Base-by-base conservation (phyloP, 306 rosid species). In the Sophora flavescens region DNA sequence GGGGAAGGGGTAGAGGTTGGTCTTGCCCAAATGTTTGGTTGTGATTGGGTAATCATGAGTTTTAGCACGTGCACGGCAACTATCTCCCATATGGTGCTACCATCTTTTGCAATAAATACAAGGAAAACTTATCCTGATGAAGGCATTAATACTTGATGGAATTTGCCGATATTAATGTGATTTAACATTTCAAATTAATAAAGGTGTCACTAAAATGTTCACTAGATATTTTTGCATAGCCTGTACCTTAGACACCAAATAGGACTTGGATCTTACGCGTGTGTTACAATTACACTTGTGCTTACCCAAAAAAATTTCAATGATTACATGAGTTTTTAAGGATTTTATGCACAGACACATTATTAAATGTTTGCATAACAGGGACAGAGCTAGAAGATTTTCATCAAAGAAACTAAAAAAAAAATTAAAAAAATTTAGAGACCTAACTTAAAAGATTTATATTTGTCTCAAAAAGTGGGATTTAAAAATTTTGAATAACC, bases 41-140 rank as follows among this genome's bases (percentile, higher is more conserved):
- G n/a, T 78, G 66, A 82, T 82, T 75, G 86, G 84, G 2, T 65
- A n/a, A 7, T 67, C 71, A 45, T 67, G 71, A 78, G n/a, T 70
- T 70, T 82, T 65, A 64, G 53, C 83, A 75, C 63, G 83, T 78
- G 86, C 83, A 63, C 35, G 5, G 50, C 47, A 61, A 59, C 76
- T 18, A 48, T 39, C 65, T 18, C 54, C 15, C 18, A 13, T 33
- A 33, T 33, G 33, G 54, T 77, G 78, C 75, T 60, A 36, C 60
- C 73, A 65, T 72, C 82, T 72, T 58, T 78, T 39, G 22, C 56
- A 67, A 51, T 59, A 60, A 44, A 45, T 50, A 1, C 45, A 54
- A 30, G 32, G 32, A 30, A 72, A 42, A 66, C 71, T 50, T 48
- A 28, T 68, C 17, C 41, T 62, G 63, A 68, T 56, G 15, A 81